A percentile compares a stretch with the other conserved stretches of the same genome.
Evolutionary conservation across 768 basidiomycete species (phyloP).

Genomic region (Mycena latifolia): DNA sequence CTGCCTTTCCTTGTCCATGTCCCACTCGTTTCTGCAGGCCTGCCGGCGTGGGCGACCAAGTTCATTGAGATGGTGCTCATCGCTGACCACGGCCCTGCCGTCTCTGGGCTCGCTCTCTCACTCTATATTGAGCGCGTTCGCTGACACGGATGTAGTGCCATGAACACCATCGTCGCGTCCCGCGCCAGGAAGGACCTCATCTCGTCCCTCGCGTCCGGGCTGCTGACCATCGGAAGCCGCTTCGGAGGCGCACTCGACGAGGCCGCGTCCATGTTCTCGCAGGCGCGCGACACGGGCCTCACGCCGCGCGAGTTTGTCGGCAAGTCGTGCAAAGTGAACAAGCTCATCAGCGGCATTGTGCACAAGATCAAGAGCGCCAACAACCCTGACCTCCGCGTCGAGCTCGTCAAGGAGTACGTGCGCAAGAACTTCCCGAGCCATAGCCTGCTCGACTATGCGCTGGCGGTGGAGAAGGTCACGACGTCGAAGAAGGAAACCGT

Average conservation of each 20-base stretch:
- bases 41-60: constrained; percentile 95
- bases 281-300: constrained; percentile 89
- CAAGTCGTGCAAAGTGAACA: constrained; percentile 91
- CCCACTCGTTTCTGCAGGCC: constrained; percentile 47
- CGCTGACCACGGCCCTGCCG: constrained; percentile 97
- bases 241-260: constrained; percentile 99
- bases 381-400: constrained; percentile 94
- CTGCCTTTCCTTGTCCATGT: constrained; percentile 3
- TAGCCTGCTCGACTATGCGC: constrained; percentile 92
- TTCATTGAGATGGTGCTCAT: constrained; percentile 99
- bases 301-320: constrained; percentile 99
- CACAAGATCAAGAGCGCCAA: constrained; percentile 99
- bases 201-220: constrained; percentile 94
- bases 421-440: constrained; percentile 96
- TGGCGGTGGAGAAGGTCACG: constrained; percentile 98
- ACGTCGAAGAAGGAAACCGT: constrained; percentile 98
- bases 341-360: constrained; percentile 97
- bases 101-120: constrained; percentile 75
- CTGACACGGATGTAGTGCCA: constrained; percentile 64
- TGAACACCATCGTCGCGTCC: constrained; percentile 99
- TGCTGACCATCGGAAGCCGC: constrained; percentile 97
- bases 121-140: too few relatives aligned
- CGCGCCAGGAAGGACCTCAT: constrained; percentile 99
- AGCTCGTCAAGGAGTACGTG: constrained; percentile 96
- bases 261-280: constrained; percentile 95